phyloP scores from a whole-genome alignment of 2,329 filamentous ascomycete species.

The Calonectria pteridis region DNA sequence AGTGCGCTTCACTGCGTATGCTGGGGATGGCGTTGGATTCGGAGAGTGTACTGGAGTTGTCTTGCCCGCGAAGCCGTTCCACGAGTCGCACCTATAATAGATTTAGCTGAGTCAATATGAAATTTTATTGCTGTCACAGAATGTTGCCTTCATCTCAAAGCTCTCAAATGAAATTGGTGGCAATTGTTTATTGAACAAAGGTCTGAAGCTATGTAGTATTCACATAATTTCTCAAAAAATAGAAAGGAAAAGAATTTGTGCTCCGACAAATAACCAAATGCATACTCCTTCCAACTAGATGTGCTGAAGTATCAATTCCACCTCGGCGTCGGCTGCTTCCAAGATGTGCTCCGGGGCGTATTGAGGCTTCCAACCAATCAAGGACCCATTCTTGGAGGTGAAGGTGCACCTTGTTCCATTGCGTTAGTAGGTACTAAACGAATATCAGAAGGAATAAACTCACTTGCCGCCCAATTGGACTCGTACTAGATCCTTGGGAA shows the following conservation, averaged over 20 bases:
- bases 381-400: slow-evolving; percentile 55
- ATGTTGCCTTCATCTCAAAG: not conserved
- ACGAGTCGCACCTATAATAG: not conserved
- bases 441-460: not conserved
- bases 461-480: slow-evolving; percentile 23
- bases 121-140: not conserved
- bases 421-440: slow-evolving; percentile 51
- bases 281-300: no score
- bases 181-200: no score
- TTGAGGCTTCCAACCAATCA: slow-evolving; percentile 62
- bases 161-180: no score
- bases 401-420: slow-evolving; percentile 53
- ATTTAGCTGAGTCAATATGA: not conserved
- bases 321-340: slow-evolving; percentile 59
- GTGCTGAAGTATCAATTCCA: slow-evolving; percentile 45
- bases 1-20: slow-evolving; percentile 53
- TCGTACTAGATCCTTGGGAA: not conserved
- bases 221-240: no score
- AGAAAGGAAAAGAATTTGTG: no score
- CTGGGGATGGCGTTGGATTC: slow-evolving; percentile 57
- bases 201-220: no score
- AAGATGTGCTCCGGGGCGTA: slow-evolving; percentile 60
- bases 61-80: slow-evolving; percentile 9
- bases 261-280: no score
- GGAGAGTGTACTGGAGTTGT: slow-evolving; percentile 50